Conservation (phyloP, 1,139 yeast genomes). For the Yamadazyma sp. region DNA sequence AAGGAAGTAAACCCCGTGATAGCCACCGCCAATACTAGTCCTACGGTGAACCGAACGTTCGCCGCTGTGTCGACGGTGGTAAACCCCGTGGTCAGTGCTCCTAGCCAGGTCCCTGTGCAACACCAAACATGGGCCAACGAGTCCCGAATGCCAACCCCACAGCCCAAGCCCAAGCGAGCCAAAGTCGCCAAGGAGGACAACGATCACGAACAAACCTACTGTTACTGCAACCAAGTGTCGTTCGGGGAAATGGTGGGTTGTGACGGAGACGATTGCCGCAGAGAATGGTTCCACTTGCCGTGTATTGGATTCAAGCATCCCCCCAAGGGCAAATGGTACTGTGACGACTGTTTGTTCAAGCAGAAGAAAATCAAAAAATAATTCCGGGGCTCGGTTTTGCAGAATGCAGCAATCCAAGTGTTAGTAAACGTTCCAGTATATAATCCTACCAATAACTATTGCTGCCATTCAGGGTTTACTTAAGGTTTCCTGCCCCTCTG, state of each 20-base stretch:
- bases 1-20: conserved; percentile 15
- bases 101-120: conserved; percentile 2
- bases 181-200: conserved; percentile 28
- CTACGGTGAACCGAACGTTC: conserved; percentile 2
- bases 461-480: too few relatives aligned
- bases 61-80: not conserved
- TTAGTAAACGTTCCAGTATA: too few relatives aligned
- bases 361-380: conserved; percentile 27
- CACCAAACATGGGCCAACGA: conserved; percentile 8
- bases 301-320: conserved; percentile 89
- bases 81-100: not conserved
- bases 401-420: too few relatives aligned
- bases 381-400: too few relatives aligned
- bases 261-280: conserved; percentile 88
- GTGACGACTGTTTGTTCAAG: conserved; percentile 75
- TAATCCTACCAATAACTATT: too few relatives aligned
- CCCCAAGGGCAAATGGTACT: conserved; percentile 97
- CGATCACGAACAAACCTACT: conserved; percentile 74
- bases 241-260: conserved; percentile 99
- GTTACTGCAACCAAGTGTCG: conserved; percentile 94
- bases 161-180: conserved; percentile 27
- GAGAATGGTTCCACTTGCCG: conserved; percentile 97
- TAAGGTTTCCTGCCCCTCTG: too few relatives aligned
- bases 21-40: not conserved
- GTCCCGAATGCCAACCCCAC: conserved; percentile 22